phyloP scores from a whole-genome alignment of 495 filamentous ascomycete species.

The Glutinoglossum americanum region DNA sequence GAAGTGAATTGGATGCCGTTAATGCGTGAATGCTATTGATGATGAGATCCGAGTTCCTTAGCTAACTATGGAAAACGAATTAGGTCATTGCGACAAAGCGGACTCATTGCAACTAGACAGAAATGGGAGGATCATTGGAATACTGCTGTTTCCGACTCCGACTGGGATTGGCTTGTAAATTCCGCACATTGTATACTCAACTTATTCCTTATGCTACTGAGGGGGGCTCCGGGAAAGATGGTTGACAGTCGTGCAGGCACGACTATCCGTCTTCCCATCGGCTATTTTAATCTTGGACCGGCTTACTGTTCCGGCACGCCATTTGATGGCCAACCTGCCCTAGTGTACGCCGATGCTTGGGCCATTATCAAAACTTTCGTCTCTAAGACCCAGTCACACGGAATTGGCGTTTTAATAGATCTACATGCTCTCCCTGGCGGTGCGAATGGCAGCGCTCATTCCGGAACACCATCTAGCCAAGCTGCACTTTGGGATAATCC shows the following conservation, averaged over 20 bases:
- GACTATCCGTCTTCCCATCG: conserved; percentile 32
- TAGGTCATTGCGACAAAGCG: conserved; percentile 19
- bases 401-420: conserved; percentile 31
- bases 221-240: no score
- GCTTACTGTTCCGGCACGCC: conserved; percentile 24
- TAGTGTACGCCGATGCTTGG: conserved; percentile 31
- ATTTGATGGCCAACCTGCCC: conserved; percentile 19
- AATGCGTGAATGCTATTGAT: conserved; percentile 9
- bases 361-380: conserved; percentile 20
- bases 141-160: conserved; percentile 21
- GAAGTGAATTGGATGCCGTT: conserved; percentile 27
- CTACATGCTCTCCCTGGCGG: conserved; percentile 34
- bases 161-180: conserved; percentile 25
- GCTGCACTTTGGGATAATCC: conserved; percentile 23
- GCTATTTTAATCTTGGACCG: conserved; percentile 30
- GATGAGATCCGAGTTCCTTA: not conserved
- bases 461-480: conserved; percentile 23
- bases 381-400: conserved; percentile 16
- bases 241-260: conserved; percentile 16
- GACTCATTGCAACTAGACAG: conserved; percentile 21
- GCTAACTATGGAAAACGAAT: not conserved
- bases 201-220: no score
- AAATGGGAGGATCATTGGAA: conserved; percentile 30
- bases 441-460: conserved; percentile 26
- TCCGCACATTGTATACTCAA: conserved; percentile 17